Base-by-base conservation (phyloP, 257 asterid species). In the Solanum megistacrolobum region DNA sequence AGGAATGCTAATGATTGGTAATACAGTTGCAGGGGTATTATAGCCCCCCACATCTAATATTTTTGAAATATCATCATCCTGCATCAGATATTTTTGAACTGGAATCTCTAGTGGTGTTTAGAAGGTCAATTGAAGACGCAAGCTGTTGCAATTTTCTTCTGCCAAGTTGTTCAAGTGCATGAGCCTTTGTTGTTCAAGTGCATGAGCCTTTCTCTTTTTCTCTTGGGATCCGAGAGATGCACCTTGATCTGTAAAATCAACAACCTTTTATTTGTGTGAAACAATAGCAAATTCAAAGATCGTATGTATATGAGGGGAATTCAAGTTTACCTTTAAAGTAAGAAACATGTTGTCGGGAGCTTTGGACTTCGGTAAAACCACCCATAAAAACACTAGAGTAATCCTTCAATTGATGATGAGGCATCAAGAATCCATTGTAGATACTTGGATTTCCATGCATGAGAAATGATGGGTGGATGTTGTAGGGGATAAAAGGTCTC, bases 381-480 rank as follows among this genome's bases (percentile, higher is more conserved):
- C 7, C 3, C 43, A 72, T 72, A 72, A 34, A 35, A 34, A 34
- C 8, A 18, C 8, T 12, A 72, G 25, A 72, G 27, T 8, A 32
- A 3, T 25, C 11, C 2, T 27, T 29, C 38, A 69, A 27, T 32
- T 32, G 4, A 32, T 34, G 25, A 18, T 18, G 7, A 14, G 25
- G n/a, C 14, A 88, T 16, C 10, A 72, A 34, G 1, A 20, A 20
- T 18, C 7, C 46, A 20, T 34, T 72, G 27, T 18, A 72, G 14
- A 72, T 32, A 72, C 27, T 9, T 81, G 21, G 88, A 74, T 92
- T 90, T 72, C 88, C 93, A 74, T 88, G 90, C 46, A 89, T 91
- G 73, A 86, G 86, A 38, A 90, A 34, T 83, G 84, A 85, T 5
- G 93, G 92, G 85, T 93, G 94, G 81, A 60, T 62, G 62, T 65